A percentile compares a stretch with the other conserved stretches of the same genome.
These are phyloP conservation scores for Platanus orientalis DNA, from an alignment of 164 flowering plant species.

Conservation along the genomic window DNA sequence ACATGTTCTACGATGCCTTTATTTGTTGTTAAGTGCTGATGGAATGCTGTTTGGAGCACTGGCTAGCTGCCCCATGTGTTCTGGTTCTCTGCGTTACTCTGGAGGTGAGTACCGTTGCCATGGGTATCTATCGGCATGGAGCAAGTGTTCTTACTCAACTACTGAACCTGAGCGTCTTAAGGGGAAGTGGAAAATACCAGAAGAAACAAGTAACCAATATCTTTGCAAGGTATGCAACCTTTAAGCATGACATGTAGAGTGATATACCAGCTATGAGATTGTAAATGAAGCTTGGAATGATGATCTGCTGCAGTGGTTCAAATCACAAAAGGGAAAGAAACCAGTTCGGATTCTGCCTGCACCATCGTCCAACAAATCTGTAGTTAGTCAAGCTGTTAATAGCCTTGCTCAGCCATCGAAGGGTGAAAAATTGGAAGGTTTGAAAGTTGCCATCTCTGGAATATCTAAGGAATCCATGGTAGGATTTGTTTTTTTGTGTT, in stretches of 20 bases:
- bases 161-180: conserved; percentile 59
- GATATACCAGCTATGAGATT: background rate
- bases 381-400: conserved; percentile 34
- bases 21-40: conserved; percentile 62
- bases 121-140: conserved; percentile 91
- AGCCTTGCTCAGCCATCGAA: conserved; percentile 30
- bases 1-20: background rate
- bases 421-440: conserved; percentile 49
- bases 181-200: conserved; percentile 90
- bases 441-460: conserved; percentile 65
- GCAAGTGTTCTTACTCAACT: conserved; percentile 82
- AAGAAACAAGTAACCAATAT: conserved; percentile 54
- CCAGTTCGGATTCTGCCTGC: conserved; percentile 68
- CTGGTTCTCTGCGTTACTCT: conserved; percentile 63
- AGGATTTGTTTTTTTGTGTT: conserved; percentile 11
- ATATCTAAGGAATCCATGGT: conserved; percentile 50
- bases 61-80: conserved; percentile 65
- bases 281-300: conserved; percentile 9
- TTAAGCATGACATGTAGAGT: background rate
- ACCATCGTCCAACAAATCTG: conserved; percentile 27
- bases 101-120: conserved; percentile 70
- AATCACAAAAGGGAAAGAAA: conserved; percentile 69
- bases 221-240: conserved; percentile 56
- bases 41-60: conserved; percentile 97
- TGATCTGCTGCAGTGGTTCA: conserved; percentile 65